Evolutionary conservation across 176 grass and related monocot genomes (phyloP), one percentile per base, ranked within the genome.

Genomic region (Cocos nucifera): DNA sequence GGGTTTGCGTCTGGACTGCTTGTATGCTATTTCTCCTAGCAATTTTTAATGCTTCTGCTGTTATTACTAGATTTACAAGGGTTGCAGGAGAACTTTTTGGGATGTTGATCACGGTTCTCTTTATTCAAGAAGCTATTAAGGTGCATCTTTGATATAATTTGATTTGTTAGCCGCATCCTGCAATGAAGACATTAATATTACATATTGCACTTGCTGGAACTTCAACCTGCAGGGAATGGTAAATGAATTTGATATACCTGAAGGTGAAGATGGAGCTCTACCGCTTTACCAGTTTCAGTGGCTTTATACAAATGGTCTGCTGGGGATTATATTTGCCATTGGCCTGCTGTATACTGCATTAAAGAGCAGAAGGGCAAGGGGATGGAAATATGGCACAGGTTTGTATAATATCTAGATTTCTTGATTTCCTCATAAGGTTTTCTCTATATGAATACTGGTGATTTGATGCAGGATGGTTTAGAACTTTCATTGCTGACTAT

Each of bases 1-100:
- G 93, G 93, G 87, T 97, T 44, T 97, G 93, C 69, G 82, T 97
- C 68, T 97, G 87, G 93, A 97, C 93, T 73, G 73, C 87, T 25
- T 54, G 75, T 54, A 85, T 97, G 72, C 50, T 97, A 18, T 85
- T 97, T 63, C 62, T 88, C 50, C 51, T 97, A 44, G 87, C 93
- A 6, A 83, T 88, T 64, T 78, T 83, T 51, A 97, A 97, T 80
- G 93, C 81, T 51, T 85, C 93, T 48, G 77, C 69, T 17, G 54
- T 97, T 18, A 88, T 97, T 58, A 91, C 75, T 72, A 85, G 81
- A 83, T 97, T 97, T 65, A 97, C 93, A 69, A 91, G 93, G 76
- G 30, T 91, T 76, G 84, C 93, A 35, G 93, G 87, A 67, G 93
- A 97, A 71, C 87, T 91, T 30, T 97, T 97, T 61, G 93, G 93